phyloP scores from a whole-genome alignment of 2,329 filamentous ascomycete genomes.

The Pochonia chlamydosporia region DNA sequence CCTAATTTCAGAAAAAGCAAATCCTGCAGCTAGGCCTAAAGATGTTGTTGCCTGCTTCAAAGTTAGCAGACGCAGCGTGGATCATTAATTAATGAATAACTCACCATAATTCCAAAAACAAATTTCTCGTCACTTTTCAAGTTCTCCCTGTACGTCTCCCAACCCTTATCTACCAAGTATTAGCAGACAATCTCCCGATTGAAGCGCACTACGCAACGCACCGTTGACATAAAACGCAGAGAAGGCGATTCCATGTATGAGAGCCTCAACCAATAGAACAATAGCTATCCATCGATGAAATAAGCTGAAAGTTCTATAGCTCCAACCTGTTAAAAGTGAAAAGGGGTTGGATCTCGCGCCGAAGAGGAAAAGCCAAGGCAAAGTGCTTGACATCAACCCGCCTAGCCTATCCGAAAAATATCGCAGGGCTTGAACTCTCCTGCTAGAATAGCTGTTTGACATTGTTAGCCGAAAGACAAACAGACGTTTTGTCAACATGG shows the following conservation, averaged over 20 bases:
- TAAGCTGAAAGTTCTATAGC: slow-evolving; percentile 54
- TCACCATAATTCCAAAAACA: slow-evolving; percentile 7
- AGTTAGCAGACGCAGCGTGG: too few species aligned
- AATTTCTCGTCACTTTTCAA: slow-evolving; percentile 5
- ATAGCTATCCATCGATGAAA: slow-evolving; percentile 59
- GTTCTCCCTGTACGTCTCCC: slow-evolving; percentile 6
- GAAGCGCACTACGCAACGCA: too few species aligned
- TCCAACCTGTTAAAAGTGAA: slow-evolving; percentile 58
- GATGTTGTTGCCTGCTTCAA: too few species aligned
- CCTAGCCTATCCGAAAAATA: slow-evolving; percentile 54
- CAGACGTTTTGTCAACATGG: too few species aligned
- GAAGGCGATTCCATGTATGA: slow-evolving; percentile 38
- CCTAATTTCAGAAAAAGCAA: too few species aligned
- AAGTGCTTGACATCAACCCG: slow-evolving; percentile 50
- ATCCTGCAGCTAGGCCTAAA: background rate
- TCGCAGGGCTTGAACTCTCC: slow-evolving; percentile 28
- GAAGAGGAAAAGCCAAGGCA: slow-evolving; percentile 57
- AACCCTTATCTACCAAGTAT: slow-evolving; percentile 14
- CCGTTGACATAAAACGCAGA: slow-evolving; percentile 14
- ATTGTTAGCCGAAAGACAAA: too few species aligned
- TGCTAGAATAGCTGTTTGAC: slow-evolving; percentile 24
- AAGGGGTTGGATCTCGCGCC: slow-evolving; percentile 56
- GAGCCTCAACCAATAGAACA: slow-evolving; percentile 49
- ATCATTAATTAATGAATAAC: slow-evolving; percentile 1
- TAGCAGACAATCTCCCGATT: too few species aligned